These are phyloP conservation scores for Psilocybe tampanensis DNA, from an alignment of 768 basidiomycete genomes.

Conservation along the genomic window DNA sequence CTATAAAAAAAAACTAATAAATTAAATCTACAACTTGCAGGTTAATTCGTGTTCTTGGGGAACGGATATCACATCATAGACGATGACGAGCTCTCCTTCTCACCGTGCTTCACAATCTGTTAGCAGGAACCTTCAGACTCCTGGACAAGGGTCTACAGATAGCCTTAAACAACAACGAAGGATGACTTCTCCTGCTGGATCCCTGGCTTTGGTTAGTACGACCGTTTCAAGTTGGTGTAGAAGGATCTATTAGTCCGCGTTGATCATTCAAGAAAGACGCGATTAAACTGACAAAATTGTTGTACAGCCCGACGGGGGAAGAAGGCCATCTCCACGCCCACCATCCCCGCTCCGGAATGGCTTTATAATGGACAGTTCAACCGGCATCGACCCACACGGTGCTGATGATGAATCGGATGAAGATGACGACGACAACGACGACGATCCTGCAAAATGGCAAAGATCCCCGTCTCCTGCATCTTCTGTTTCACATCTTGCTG, in stretches of 20 bases:
- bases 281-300: background rate
- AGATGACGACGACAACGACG: slow-evolving; percentile 46
- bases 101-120: slow-evolving; percentile 21
- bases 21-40: background rate
- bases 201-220: slow-evolving; percentile 34
- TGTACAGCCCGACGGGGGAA: slow-evolving; percentile 40
- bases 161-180: slow-evolving; percentile 28
- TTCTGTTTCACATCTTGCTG: slow-evolving; percentile 73
- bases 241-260: slow-evolving; percentile 1
- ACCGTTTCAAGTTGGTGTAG: background rate
- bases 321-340: slow-evolving; percentile 49
- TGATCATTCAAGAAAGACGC: background rate
- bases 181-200: slow-evolving; percentile 36
- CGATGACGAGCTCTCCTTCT: slow-evolving; percentile 20
- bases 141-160: slow-evolving; percentile 12
- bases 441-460: slow-evolving; percentile 36
- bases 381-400: slow-evolving; percentile 42
- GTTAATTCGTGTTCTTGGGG: background rate
- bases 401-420: slow-evolving; percentile 41
- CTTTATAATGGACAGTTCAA: slow-evolving; percentile 54
- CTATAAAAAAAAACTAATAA: no score
- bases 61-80: background rate
- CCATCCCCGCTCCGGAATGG: slow-evolving; percentile 76
- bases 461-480: slow-evolving; percentile 65
- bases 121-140: slow-evolving; percentile 21